Conservation (phyloP, 2,329 filamentous ascomycete species). For the Microthyrium microscopicum region DNA sequence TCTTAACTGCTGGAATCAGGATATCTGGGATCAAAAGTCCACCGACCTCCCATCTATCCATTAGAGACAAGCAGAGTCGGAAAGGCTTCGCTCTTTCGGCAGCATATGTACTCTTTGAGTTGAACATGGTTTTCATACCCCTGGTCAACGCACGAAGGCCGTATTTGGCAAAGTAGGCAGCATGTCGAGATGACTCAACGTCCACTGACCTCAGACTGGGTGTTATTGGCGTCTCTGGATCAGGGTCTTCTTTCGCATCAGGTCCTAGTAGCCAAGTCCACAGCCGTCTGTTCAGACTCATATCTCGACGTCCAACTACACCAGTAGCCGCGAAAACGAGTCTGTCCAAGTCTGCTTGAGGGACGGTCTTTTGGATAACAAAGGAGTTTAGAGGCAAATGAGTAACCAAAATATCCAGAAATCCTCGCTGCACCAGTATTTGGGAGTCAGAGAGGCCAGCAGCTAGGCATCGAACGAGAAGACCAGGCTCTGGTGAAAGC, state of each 20-base stretch:
- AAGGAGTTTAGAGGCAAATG: conserved; percentile 73
- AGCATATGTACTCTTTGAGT: conserved; percentile 34
- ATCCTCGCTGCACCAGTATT: conserved; percentile 81
- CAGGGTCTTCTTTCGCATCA: conserved; percentile 31
- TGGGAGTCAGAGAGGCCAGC: conserved; percentile 79
- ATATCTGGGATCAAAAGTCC: conserved; percentile 75
- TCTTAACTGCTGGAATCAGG: conserved; percentile 72
- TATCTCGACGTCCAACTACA: conserved; percentile 78
- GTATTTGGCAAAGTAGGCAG: conserved; percentile 61
- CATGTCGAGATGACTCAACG: conserved; percentile 33
- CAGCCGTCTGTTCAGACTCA: conserved; percentile 89
- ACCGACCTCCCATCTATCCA: conserved; percentile 97
- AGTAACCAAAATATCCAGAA: conserved; percentile 79
- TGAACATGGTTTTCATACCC: conserved; percentile 64
- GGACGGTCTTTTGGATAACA: conserved; percentile 61
- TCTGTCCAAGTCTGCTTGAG: conserved; percentile 59
- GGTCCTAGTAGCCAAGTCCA: conserved; percentile 94
- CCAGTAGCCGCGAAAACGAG: conserved; percentile 70
- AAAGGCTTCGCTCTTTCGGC: conserved; percentile 68
- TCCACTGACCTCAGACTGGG: conserved; percentile 34
- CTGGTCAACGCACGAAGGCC: conserved; percentile 59
- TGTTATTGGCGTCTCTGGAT: conserved; percentile 19
- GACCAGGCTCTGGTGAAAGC: conserved; percentile 75
- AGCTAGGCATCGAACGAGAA: conserved; percentile 81
- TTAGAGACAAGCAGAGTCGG: conserved; percentile 80